Base-by-base conservation (phyloP, 1,284 basidiomycete genomes). In the Ceratobasidium sp. region DNA sequence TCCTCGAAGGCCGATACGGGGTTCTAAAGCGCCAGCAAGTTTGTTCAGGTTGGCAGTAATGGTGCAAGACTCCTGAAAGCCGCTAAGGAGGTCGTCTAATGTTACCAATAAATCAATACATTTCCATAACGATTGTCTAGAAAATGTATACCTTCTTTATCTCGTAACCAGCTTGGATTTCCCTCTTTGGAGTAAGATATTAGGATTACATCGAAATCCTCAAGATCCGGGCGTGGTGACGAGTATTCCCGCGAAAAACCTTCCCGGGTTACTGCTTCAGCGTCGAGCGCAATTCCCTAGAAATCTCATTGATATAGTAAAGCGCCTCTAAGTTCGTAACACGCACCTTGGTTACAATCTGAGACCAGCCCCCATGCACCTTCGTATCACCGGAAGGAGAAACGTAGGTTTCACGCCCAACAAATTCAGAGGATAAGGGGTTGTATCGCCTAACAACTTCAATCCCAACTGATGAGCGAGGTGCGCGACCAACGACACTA, bases 401-500 rank as follows among this genome's bases (percentile, higher is more conserved):
- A 9, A 20, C 26, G 68, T 77, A 49, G 6, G 53, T 56, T 28
- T 28, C 20, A 13, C 75, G 49, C 3, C 75, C 75, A 49, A 58
- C 26, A 26, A 49, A 56, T 13, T 69, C 56, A 23, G 55, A 10
- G 15, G 67, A 44, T 13, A n/a, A 58, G 1, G 76, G 26, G 33
- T 53, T 61, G 18, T 61, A 69, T 28, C 9, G 26, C 15, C 3
- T 33, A 42, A 28, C 15, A 18, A 44, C 13, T 42, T 46, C 66
- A n/a, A 69, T 61, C 4, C 79, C 79, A 69, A 42, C 67, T 9
- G 75, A 56, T 20, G 7, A 73, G 20, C 76, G 76, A 46, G 71
- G 61, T 18, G 76, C 76, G 39, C 79, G 77, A 10, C 77, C 76
- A 46, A 40, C 46, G 23, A 79, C 79, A 28, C 68, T 69, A 28